Evolutionary conservation across 139 green algal genomes (phyloP).

Genomic region (Chlorella vulgaris): DNA sequence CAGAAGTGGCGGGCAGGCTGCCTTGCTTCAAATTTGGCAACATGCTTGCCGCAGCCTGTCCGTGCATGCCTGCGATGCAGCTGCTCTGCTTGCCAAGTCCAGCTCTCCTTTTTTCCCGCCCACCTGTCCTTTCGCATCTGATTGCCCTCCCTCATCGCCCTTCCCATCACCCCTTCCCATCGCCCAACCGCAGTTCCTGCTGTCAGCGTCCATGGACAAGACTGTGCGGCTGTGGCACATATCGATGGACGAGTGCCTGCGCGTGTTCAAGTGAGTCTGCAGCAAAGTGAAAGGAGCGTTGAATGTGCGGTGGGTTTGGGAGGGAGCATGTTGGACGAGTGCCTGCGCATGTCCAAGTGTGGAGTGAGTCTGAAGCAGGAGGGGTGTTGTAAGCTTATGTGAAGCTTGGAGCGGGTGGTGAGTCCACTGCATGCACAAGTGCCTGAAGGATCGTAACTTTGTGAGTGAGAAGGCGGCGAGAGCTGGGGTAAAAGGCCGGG

Average conservation of each 20-base stretch:
- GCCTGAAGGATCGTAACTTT: too few species aligned
- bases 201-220: constrained; percentile 89
- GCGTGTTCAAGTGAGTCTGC: constrained; percentile 69
- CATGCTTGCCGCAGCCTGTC: too few species aligned
- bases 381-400: too few species aligned
- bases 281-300: too few species aligned
- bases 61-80: too few species aligned
- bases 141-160: background rate
- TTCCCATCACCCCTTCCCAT: background rate
- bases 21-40: background rate
- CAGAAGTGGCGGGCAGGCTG: background rate
- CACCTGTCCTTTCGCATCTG: background rate
- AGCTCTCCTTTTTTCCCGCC: background rate
- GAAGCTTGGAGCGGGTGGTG: too few species aligned
- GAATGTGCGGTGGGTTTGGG: background rate
- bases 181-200: constrained; percentile 67
- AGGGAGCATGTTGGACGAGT: too few species aligned
- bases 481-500: too few species aligned
- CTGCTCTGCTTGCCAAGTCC: background rate
- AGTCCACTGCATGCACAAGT: too few species aligned
- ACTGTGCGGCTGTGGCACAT: constrained; percentile 91
- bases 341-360: too few species aligned
- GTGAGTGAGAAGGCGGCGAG: too few species aligned
- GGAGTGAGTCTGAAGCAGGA: too few species aligned
- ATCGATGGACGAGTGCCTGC: constrained; percentile 70